These are phyloP conservation scores for Plasmopara muralis DNA, from an alignment of 352 stramenopile species.

Conservation along the genomic window DNA sequence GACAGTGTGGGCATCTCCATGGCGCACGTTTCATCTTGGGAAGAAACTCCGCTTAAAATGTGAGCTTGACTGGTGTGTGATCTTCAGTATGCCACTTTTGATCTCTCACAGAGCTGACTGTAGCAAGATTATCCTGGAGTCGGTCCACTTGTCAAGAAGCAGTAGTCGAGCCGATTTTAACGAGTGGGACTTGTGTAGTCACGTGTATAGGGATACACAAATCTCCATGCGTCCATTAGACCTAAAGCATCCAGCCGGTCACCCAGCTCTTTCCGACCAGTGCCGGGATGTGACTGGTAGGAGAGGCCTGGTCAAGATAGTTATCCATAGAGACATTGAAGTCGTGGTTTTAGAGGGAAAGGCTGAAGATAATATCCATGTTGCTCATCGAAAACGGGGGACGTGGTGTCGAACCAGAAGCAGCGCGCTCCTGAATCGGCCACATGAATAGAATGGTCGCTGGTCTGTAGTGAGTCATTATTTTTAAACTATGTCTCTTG, in stretches of 20 bases:
- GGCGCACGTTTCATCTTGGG: neutral
- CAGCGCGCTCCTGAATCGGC: conserved; percentile 11
- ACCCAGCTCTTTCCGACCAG: conserved; percentile 3
- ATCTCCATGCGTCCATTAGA: conserved; percentile 16
- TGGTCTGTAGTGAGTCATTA: conserved; percentile 9
- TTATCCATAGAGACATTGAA: conserved; percentile 9
- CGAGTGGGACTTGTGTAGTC: conserved; percentile 5
- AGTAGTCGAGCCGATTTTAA: conserved; percentile 16
- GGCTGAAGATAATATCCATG: conserved; percentile 11
- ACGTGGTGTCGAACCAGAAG: conserved; percentile 16
- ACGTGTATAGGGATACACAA: conserved; percentile 3
- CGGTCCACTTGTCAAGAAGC: no score
- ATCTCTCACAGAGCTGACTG: conserved; percentile 10
- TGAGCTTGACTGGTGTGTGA: conserved; percentile 6
- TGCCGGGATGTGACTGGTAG: neutral
- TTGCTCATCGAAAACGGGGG: conserved; percentile 5
- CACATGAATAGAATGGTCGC: conserved; percentile 6
- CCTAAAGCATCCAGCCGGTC: conserved; percentile 9
- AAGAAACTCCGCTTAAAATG: conserved; percentile 4
- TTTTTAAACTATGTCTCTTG: conserved; percentile 19
- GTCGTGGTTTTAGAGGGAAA: conserved; percentile 5
- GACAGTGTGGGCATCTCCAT: conserved; percentile 4
- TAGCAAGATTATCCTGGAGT: no score
- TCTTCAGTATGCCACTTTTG: conserved; percentile 16
- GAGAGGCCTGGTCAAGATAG: neutral